Evolutionary conservation across 352 stramenopile species (phyloP).

Genomic region (Pythium grandisporangium): DNA sequence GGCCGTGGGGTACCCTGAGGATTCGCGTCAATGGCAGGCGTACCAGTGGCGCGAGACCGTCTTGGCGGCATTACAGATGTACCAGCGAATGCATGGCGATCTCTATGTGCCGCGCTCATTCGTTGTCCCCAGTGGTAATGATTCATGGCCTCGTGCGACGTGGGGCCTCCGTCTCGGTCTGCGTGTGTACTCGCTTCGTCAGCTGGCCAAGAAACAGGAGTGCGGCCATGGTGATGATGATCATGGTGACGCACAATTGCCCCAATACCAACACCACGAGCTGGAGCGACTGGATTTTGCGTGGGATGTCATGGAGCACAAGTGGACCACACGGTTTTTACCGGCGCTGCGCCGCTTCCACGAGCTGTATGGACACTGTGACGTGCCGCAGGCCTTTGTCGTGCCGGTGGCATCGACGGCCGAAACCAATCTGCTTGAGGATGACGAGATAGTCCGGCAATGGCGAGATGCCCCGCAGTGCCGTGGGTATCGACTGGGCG

Average conservation of each 20-base stretch:
- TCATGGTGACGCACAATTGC: constrained; percentile 15
- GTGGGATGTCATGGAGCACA: constrained; percentile 16
- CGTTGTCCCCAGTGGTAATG: constrained; percentile 17
- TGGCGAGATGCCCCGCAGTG: constrained; percentile 5
- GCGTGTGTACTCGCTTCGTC: constrained; percentile 27
- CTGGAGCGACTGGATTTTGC: constrained; percentile 17
- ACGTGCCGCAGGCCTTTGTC: constrained; percentile 70
- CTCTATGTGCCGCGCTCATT: constrained; percentile 29
- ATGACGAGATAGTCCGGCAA: not conserved
- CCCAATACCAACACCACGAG: constrained; percentile 13
- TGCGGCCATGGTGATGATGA: no score
- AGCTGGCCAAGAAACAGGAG: no score
- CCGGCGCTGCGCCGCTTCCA: constrained; percentile 56
- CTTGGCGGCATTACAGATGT: constrained; percentile 22
- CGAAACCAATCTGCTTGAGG: not conserved
- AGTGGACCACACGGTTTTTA: constrained; percentile 18
- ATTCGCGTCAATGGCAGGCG: constrained; percentile 20
- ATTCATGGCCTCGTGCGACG: constrained; percentile 19
- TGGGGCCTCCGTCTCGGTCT: constrained; percentile 27
- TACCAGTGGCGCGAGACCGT: constrained; percentile 27
- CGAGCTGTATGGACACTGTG: constrained; percentile 57
- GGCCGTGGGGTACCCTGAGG: constrained; percentile 16
- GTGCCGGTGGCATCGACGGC: constrained; percentile 20
- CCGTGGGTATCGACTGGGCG: constrained; percentile 28
- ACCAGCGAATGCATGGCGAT: constrained; percentile 19